These are phyloP conservation scores for Leccinum rimulosum DNA, from an alignment of 768 basidiomycete species.

Conservation along the genomic window DNA sequence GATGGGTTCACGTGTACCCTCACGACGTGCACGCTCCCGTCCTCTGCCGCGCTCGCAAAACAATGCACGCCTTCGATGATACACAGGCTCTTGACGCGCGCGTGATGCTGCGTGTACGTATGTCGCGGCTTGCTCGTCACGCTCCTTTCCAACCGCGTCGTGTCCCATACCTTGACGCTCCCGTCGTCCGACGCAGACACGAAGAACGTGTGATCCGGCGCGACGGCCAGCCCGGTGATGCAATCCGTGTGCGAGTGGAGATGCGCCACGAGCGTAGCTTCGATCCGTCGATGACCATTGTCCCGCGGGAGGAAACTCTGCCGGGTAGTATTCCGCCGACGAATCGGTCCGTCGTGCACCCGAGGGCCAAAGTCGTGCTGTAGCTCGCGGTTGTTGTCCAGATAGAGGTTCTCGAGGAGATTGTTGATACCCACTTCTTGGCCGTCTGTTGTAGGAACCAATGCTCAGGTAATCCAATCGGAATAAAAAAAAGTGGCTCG, in stretches of 20 bases:
- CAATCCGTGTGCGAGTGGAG: conserved; percentile 79
- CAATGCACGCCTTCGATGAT: conserved; percentile 86
- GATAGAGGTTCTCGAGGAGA: conserved; percentile 84
- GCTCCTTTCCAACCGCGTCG: conserved; percentile 89
- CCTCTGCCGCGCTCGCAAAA: conserved; percentile 83
- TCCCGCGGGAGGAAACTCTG: conserved; percentile 70
- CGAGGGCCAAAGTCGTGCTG: conserved; percentile 91
- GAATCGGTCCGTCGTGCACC: conserved; percentile 76
- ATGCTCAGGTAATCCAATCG: conserved; percentile 1
- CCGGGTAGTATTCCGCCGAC: conserved; percentile 71
- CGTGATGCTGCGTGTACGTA: conserved; percentile 71
- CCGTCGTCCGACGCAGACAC: conserved; percentile 92
- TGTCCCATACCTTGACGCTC: conserved; percentile 91
- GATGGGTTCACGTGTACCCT: conserved; percentile 72
- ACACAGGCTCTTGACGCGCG: conserved; percentile 66
- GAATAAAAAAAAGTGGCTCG: conserved; percentile 10
- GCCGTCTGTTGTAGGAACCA: conserved; percentile 60
- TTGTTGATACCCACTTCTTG: conserved; percentile 89
- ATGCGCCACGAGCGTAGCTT: conserved; percentile 82
- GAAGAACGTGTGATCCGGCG: conserved; percentile 95
- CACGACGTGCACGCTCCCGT: conserved; percentile 81
- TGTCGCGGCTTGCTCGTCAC: conserved; percentile 82
- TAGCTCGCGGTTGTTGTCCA: conserved; percentile 82
- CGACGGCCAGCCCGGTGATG: conserved; percentile 77
- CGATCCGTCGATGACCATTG: conserved; percentile 54